Conservation (phyloP, 805 yeast species). For the Brettanomyces anomalus region DNA sequence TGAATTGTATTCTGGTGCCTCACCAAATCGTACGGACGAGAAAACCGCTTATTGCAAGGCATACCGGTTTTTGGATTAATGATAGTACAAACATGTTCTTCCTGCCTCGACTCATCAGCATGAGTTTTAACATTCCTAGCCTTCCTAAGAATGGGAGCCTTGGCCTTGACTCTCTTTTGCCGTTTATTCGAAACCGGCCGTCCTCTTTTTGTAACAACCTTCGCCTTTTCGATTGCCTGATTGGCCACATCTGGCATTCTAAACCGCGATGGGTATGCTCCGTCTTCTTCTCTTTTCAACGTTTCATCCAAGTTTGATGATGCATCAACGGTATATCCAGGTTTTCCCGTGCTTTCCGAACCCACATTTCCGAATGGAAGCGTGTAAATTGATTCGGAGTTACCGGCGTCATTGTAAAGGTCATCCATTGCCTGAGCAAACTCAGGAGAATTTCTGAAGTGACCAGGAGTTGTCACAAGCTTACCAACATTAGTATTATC, state of each 20-base stretch:
- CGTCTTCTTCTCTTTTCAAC: background rate
- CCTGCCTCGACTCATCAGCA: conserved; percentile 5
- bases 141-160: background rate
- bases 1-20: conserved; percentile 97
- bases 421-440: background rate
- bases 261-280: conserved; percentile 11
- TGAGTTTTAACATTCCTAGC: background rate
- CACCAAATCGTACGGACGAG: conserved; percentile 89
- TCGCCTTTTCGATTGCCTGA: conserved; percentile 1
- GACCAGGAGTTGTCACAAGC: background rate
- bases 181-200: background rate
- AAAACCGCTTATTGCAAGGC: conserved; percentile 70
- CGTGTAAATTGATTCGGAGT: background rate
- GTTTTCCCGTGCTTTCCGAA: background rate
- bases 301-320: background rate
- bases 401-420: background rate
- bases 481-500: conserved; percentile 8
- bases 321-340: background rate
- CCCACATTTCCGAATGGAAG: background rate
- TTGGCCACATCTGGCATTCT: conserved; percentile 6
- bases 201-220: background rate
- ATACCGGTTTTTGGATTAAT: conserved; percentile 51
- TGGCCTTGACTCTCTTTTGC: background rate
- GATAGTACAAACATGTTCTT: conserved; percentile 48
- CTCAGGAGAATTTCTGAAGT: background rate